Evolutionary conservation across 208 protist species (phyloP).

Genomic region (Endotrypanum monterogeii): DNA sequence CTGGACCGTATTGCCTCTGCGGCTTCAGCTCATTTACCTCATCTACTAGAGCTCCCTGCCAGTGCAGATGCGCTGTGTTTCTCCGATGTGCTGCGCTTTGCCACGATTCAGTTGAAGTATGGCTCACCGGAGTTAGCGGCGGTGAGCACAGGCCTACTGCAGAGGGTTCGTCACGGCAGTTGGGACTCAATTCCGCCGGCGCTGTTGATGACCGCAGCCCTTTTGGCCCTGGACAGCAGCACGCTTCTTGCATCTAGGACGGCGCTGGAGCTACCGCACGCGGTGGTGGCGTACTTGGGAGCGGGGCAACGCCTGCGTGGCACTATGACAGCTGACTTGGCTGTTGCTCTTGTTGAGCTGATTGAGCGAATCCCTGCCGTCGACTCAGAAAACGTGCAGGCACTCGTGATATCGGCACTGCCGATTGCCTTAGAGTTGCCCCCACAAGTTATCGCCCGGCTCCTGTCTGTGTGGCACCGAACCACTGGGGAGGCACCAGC

Average conservation of each 20-base stretch:
- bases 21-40: slow-evolving; percentile 16
- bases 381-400: background rate
- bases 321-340: slow-evolving; percentile 2
- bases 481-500: background rate
- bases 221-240: slow-evolving; percentile 17
- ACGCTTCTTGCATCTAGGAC: background rate
- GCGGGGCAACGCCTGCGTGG: slow-evolving; percentile 14
- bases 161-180: slow-evolving; percentile 18
- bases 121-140: slow-evolving; percentile 49
- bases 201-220: slow-evolving; percentile 21
- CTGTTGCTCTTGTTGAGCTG: slow-evolving; percentile 12
- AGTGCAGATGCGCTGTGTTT: background rate
- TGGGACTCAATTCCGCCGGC: slow-evolving; percentile 4
- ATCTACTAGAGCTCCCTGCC: background rate
- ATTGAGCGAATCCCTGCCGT: background rate
- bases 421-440: background rate
- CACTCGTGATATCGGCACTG: slow-evolving; percentile 11
- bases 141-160: slow-evolving; percentile 22
- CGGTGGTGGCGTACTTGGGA: slow-evolving; percentile 26
- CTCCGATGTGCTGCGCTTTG: slow-evolving; percentile 26
- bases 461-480: slow-evolving; percentile 3
- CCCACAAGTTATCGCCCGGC: background rate
- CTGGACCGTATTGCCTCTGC: slow-evolving; percentile 42
- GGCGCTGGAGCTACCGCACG: slow-evolving; percentile 9
- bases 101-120: slow-evolving; percentile 34